These are phyloP conservation scores for Yarrowia keelungensis DNA, from an alignment of 805 yeast genomes.

Conservation along the genomic window DNA sequence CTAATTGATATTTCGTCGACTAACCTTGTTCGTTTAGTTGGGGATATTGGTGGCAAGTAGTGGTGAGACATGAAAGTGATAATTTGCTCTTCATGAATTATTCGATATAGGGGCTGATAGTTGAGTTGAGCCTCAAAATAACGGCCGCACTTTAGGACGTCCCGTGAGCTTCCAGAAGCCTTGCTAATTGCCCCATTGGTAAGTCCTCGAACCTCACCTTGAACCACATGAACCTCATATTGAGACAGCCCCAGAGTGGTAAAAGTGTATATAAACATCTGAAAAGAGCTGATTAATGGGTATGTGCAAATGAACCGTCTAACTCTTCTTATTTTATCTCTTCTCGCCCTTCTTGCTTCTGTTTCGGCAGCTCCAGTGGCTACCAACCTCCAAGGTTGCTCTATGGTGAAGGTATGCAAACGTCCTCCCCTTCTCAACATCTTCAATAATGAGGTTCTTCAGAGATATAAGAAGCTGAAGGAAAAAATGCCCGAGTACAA, in stretches of 20 bases:
- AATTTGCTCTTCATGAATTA: too few species aligned
- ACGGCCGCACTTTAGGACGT: not conserved
- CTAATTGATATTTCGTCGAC: not conserved
- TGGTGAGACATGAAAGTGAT: not conserved
- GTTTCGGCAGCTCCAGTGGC: constrained; percentile 3
- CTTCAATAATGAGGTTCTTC: not conserved
- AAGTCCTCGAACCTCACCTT: constrained; percentile 1
- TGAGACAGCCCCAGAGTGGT: constrained; percentile 2
- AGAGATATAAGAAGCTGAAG: not conserved
- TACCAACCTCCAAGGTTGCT: not conserved
- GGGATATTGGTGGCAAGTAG: not conserved
- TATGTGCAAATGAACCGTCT: constrained; percentile 1
- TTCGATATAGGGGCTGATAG: too few species aligned
- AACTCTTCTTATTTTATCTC: not conserved
- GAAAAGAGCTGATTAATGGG: not conserved
- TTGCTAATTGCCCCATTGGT: not conserved
- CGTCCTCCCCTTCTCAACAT: not conserved
- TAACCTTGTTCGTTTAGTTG: constrained; percentile 3
- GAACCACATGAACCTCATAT: constrained; percentile 12
- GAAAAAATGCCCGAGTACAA: not conserved
- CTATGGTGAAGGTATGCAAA: constrained; percentile 20
- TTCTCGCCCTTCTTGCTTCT: not conserved
- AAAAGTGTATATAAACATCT: not conserved
- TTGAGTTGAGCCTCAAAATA: too few species aligned
- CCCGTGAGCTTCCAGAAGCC: not conserved